phyloP scores from a whole-genome alignment of 2,329 filamentous ascomycete genomes.

The Alternaria novae-zelandiae region DNA sequence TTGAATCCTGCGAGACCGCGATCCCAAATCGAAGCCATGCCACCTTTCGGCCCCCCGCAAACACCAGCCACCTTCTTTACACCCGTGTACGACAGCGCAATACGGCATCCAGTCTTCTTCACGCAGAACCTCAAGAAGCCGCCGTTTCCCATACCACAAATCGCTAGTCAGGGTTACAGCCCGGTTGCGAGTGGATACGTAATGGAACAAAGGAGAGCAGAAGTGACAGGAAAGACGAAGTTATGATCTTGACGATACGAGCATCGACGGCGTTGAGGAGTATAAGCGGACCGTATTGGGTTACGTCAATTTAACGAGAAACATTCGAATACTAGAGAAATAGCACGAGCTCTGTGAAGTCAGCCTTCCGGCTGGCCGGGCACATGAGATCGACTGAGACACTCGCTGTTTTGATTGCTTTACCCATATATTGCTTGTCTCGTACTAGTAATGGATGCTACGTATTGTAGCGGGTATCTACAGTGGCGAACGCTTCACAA shows the following conservation, averaged over 20 bases:
- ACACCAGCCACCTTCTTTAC: conserved; percentile 20
- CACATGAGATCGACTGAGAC: background rate
- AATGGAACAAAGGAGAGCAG: conserved; percentile 32
- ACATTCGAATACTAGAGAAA: background rate
- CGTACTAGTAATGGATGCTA: background rate
- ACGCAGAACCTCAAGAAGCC: conserved; percentile 66
- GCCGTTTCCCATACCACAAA: conserved; percentile 53
- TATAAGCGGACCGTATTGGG: background rate
- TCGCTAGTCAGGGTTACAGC: conserved; percentile 45
- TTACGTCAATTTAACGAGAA: background rate
- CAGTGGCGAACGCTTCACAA: background rate
- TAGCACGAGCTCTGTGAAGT: background rate
- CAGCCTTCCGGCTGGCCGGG: background rate
- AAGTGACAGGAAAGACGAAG: conserved; percentile 32
- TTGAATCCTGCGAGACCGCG: conserved; percentile 33
- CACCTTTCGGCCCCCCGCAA: conserved; percentile 38
- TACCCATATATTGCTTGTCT: background rate
- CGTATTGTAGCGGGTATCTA: conserved; percentile 1
- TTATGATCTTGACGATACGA: conserved; percentile 22
- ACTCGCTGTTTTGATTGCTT: background rate
- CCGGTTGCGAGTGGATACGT: conserved; percentile 56
- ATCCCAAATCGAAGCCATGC: conserved; percentile 60
- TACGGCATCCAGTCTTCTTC: conserved; percentile 78
- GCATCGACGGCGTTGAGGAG: conserved; percentile 5
- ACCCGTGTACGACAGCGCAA: conserved; percentile 61